Conservation (phyloP, 108 stramenopile species). For the Epithemia pelagica region DNA sequence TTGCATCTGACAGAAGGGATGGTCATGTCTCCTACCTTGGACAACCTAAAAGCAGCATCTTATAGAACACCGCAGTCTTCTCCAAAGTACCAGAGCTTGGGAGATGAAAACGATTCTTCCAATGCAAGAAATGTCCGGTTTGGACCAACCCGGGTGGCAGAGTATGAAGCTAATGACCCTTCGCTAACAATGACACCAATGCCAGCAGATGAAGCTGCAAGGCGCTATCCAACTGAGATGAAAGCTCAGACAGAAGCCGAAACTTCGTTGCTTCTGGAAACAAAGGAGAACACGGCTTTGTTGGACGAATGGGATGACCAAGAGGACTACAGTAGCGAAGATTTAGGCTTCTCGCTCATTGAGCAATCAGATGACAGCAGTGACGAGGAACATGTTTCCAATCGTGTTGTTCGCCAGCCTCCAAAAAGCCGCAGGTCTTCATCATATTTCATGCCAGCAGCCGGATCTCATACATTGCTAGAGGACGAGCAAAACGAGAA, state of each 20-base stretch:
- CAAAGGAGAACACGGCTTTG: constrained; percentile 2
- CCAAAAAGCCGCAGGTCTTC: background rate
- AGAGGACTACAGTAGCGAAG: background rate
- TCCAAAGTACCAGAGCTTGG: background rate
- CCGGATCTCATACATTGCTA: background rate
- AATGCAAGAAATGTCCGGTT: background rate
- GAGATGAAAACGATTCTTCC: background rate
- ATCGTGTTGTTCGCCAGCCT: background rate
- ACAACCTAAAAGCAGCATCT: background rate
- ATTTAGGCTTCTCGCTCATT: background rate
- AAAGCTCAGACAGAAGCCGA: background rate
- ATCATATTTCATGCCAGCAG: background rate
- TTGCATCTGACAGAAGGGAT: too few relatives aligned
- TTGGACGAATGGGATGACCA: constrained; percentile 4
- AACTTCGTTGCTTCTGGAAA: background rate
- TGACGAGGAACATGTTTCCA: background rate
- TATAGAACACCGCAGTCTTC: background rate
- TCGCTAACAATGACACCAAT: constrained; percentile 3
- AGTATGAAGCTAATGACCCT: constrained; percentile 3
- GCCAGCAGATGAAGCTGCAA: constrained; percentile 3
- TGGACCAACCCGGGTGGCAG: constrained; percentile 1
- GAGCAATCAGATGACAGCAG: background rate
- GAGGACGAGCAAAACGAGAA: background rate
- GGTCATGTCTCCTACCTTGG: too few relatives aligned
- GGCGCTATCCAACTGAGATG: constrained; percentile 5